Evolutionary conservation across 805 yeast species (phyloP), one percentile per base, ranked within the genome.

Genomic region (Candida sonorensis): DNA sequence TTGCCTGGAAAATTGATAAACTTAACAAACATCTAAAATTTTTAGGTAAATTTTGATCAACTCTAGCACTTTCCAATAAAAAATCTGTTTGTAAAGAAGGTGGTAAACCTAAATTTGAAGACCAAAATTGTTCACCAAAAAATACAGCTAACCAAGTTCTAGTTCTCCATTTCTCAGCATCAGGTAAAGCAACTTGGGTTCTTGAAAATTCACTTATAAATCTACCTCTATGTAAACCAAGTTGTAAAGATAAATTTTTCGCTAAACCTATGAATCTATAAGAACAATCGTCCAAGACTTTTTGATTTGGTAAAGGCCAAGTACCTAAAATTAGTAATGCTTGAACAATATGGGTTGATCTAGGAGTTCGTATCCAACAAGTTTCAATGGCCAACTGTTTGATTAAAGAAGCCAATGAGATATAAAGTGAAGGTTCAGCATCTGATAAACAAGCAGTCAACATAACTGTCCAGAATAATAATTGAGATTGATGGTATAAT

Each of bases 251-350:
- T 31, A 88, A 62, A 37, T 79, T 77, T 44, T 86, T 85, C 1
- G 96, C 96, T 27, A 88, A 64, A 0, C 94, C 94, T 12, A 84
- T 77, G 56, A 86, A 88, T 48, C 97, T 67, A 48, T 85, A 87
- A 3, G 94, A 81, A 51, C 92, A 81, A 52, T 88, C 97, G 58
- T 88, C 97, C 37, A 88, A 64, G 13, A 88, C 90, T 50, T 87
- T 88, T 50, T 83, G 88, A 49, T 87, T 87, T 0, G 97, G 97
- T 27, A 88, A 57, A 0, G 96, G 96, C 97, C 97, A 88, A 11
- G 77, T 76, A 18, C 88, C 76, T 18, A 88, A 63, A n/a, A 88
- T 80, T 17, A 88, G 61, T 24, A 88, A 62, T 0, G 96, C 94
- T 51, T 88, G 97, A 7, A 88, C 85, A 24, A 88, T 88, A 54